A percentile compares a stretch with the other conserved stretches of the same genome.
Conservation (phyloP, 179 eudicot genomes). For the Carnegiea gigantea region DNA sequence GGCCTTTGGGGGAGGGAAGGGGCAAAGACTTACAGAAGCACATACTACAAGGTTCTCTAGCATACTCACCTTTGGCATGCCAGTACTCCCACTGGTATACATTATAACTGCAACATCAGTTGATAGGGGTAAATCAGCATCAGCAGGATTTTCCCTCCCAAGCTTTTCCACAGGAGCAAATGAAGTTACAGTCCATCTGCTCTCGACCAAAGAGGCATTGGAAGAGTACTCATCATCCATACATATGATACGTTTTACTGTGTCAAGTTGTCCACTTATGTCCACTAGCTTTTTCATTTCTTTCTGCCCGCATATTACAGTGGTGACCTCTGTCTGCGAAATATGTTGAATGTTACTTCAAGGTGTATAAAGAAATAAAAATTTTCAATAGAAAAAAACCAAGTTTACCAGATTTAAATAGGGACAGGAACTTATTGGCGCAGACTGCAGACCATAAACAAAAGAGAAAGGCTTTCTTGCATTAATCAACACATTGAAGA, state of each 20-base stretch:
- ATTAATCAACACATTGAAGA: not conserved
- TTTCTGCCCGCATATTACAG: slow-evolving; percentile 84
- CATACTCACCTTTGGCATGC: slow-evolving; percentile 76
- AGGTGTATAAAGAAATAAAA: slow-evolving; percentile 9
- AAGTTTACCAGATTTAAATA: too few species aligned
- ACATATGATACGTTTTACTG: slow-evolving; percentile 78
- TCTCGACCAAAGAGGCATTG: slow-evolving; percentile 40
- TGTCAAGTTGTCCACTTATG: slow-evolving; percentile 78
- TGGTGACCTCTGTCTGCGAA: slow-evolving; percentile 88
- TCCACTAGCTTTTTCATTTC: slow-evolving; percentile 85
- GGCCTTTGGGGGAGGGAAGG: not conserved
- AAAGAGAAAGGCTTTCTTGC: not conserved
- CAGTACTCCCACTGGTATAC: slow-evolving; percentile 98
- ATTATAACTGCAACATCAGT: slow-evolving; percentile 89
- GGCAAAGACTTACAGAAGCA: not conserved
- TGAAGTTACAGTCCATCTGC: slow-evolving; percentile 62
- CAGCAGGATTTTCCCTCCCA: slow-evolving; percentile 70
- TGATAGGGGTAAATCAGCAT: slow-evolving; percentile 72
- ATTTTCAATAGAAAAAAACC: not conserved
- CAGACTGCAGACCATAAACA: too few species aligned
- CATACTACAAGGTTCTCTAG: not conserved
- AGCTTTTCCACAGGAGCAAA: slow-evolving; percentile 59
- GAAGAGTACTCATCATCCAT: slow-evolving; percentile 76
- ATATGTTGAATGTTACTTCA: slow-evolving; percentile 7
- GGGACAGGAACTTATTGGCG: too few species aligned